Base-by-base conservation (phyloP, 2,329 filamentous ascomycete species). In the Claviceps sp. region DNA sequence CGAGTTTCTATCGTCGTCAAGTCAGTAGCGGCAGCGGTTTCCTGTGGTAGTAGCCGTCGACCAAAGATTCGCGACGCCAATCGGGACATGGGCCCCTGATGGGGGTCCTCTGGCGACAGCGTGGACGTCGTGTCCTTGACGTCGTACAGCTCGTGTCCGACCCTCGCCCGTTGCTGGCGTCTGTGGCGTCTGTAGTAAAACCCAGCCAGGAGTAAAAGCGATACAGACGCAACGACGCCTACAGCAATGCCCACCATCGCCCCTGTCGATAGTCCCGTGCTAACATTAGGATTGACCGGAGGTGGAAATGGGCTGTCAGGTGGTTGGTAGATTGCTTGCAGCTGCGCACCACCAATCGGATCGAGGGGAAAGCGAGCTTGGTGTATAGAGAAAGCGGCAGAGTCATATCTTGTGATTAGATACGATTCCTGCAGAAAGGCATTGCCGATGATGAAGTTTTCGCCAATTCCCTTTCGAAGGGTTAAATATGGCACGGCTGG, bases 361-460 rank as follows among this genome's bases (percentile, higher is more conserved):
- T 71, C 61, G 47, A 67, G 57, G n/a, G 79, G 73, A 59, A 79
- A 76, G 49, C 60, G 59, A 9, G 79, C 78, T 58, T 81, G 75
- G 51, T 80, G 72, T 24, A 84, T 59, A 1, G 75, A 76, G 61
- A 79, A 81, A 13, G 63, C 62, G 16, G 64, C 68, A 38, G 70
- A 70, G 54, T 81, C 78, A 59, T 79, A 82, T 56, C 73, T 74
- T 26, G 73, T 78, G 36, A 78, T 71, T 5, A 81, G 63, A 54
- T 81, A 81, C 2, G 83, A 76, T 64, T 88, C 84, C 61, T 88
- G 85, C 51, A 89, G 67, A 57, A 88, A 87, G 0, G 78, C 76
- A 37, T 83, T 74, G 7, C 85, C 85, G 38, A 88, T 73, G 13
- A 83, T 76, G 62, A 79, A 73, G 14, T 70, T 70, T 38, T 73